These are phyloP conservation scores for Dactylonectria macrodidyma DNA, from an alignment of 2,329 filamentous ascomycete species.

Conservation along the genomic window DNA sequence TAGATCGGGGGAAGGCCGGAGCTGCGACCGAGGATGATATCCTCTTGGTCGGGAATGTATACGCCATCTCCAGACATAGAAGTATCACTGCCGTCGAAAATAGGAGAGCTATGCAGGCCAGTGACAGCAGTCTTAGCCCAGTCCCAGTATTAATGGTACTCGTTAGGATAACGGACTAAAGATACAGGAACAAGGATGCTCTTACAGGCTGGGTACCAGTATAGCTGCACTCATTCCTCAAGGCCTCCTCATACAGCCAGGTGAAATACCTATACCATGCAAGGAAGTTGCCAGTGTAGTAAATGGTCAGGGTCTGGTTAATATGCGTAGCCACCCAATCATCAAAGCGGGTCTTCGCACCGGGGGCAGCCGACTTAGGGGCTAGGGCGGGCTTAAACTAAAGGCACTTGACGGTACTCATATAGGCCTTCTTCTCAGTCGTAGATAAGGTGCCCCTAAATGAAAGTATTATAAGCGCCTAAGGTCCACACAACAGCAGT, in stretches of 20 bases:
- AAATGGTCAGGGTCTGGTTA: conserved; percentile 59
- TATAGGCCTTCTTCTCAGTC: conserved; percentile 51
- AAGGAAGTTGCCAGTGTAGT: conserved; percentile 52
- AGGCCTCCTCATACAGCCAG: conserved; percentile 44
- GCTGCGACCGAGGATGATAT: not conserved
- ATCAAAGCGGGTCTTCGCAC: conserved; percentile 60
- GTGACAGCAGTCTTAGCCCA: conserved; percentile 60
- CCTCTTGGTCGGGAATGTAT: not conserved
- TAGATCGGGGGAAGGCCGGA: conserved; percentile 40
- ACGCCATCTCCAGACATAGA: not conserved
- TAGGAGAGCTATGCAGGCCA: conserved; percentile 61
- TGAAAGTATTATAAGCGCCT: too few relatives aligned
- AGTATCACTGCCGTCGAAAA: conserved; percentile 62
- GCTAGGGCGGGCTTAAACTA: conserved; percentile 52
- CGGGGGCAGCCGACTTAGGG: conserved; percentile 52
- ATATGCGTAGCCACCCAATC: conserved; percentile 66
- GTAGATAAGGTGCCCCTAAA: conserved; percentile 1
- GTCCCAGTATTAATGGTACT: conserved; percentile 59
- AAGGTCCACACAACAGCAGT: too few relatives aligned
- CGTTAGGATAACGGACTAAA: not conserved
- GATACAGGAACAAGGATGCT: not conserved
- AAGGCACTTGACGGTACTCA: conserved; percentile 60
- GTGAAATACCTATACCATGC: conserved; percentile 48
- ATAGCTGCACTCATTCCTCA: conserved; percentile 50
- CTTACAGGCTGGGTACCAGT: conserved; percentile 53